A percentile compares a stretch with the other conserved stretches of the same genome.
These are phyloP conservation scores for Trichoderma koningii DNA, from an alignment of 2,329 filamentous ascomycete species.

Conservation along the genomic window DNA sequence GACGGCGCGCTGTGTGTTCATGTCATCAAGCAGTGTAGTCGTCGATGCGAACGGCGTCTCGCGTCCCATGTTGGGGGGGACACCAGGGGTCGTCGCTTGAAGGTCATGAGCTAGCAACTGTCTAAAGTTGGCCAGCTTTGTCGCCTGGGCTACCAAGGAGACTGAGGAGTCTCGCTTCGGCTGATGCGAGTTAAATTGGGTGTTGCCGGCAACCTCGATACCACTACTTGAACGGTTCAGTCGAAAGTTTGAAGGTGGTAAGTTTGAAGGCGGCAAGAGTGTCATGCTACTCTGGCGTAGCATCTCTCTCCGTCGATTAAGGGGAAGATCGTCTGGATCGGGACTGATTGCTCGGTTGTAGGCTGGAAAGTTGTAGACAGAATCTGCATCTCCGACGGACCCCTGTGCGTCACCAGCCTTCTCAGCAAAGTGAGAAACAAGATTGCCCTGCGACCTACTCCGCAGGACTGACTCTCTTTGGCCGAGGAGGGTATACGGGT, in stretches of 20 bases:
- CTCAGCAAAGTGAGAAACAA: conserved; percentile 37
- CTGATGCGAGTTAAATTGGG: conserved; percentile 57
- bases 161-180: conserved; percentile 51
- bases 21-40: conserved; percentile 40
- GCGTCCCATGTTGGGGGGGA: conserved; percentile 38
- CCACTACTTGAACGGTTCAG: conserved; percentile 31
- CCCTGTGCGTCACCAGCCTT: conserved; percentile 33
- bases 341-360: conserved; percentile 38
- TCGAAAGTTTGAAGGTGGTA: conserved; percentile 34
- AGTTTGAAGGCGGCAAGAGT: conserved; percentile 37
- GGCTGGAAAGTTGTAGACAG: conserved; percentile 43
- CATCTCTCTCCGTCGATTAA: conserved; percentile 66
- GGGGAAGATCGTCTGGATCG: conserved; percentile 68
- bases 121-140: conserved; percentile 67
- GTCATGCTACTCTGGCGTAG: conserved; percentile 57
- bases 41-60: conserved; percentile 44
- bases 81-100: conserved; percentile 45
- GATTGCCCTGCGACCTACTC: conserved; percentile 51
- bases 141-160: conserved; percentile 52
- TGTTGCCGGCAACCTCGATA: conserved; percentile 39
- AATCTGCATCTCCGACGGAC: conserved; percentile 47
- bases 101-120: conserved; percentile 65
- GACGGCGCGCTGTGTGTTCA: conserved; percentile 56
- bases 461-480: conserved; percentile 58
- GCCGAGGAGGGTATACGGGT: conserved; percentile 58